phyloP scores from a whole-genome alignment of 805 yeast species.

The Metschnikowia arizonensis region DNA sequence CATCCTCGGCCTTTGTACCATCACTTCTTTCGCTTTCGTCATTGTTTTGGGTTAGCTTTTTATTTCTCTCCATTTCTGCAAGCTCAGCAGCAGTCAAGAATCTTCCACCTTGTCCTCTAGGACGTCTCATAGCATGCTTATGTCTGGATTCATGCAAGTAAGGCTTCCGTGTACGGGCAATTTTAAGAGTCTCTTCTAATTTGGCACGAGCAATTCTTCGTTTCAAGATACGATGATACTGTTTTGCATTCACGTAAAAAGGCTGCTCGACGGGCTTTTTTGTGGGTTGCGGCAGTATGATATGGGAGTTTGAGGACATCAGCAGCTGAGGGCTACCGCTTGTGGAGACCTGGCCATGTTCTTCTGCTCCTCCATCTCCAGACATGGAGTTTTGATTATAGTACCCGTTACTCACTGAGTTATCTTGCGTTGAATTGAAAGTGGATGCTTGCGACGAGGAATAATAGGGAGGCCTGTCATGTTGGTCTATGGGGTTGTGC shows the following conservation, averaged over 20 bases:
- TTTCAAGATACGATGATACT: conserved; percentile 89
- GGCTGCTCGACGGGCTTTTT: conserved; percentile 65
- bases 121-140: conserved; percentile 98
- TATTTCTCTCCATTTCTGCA: conserved; percentile 42
- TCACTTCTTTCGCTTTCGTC: conserved; percentile 8
- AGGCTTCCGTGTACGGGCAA: conserved; percentile 87
- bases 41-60: conserved; percentile 33
- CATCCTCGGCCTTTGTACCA: conserved; percentile 3
- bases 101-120: conserved; percentile 98
- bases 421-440: conserved; percentile 14
- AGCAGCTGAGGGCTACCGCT: conserved; percentile 7
- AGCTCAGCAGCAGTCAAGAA: conserved; percentile 85
- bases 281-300: conserved; percentile 10
- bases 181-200: conserved; percentile 81
- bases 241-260: conserved; percentile 95
- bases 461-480: conserved; percentile 23
- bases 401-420: conserved; percentile 14
- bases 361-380: conserved; percentile 9
- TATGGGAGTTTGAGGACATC: conserved; percentile 9
- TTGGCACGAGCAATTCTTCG: conserved; percentile 91
- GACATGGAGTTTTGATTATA: conserved; percentile 11
- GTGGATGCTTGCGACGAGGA: conserved; percentile 11
- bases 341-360: conserved; percentile 10
- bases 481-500: conserved; percentile 15
- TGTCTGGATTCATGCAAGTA: conserved; percentile 96